These are phyloP conservation scores for Diversispora epigaea DNA, from an alignment of 192 early-diverging fungal genomes.

Conservation along the genomic window DNA sequence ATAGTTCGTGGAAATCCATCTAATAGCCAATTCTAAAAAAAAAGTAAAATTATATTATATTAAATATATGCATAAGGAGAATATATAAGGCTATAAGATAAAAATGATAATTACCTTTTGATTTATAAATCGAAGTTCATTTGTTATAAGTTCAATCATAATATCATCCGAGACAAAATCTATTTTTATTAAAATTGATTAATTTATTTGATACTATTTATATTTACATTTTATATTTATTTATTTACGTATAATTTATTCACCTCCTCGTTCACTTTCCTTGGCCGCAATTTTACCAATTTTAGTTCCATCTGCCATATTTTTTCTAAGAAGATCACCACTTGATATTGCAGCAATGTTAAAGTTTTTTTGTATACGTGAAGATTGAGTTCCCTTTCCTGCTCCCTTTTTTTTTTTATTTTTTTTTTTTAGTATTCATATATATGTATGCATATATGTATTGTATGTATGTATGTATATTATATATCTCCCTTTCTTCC, in stretches of 20 bases:
- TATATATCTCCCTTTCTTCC: neutral
- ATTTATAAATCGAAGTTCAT: conserved; percentile 55
- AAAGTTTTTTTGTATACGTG: conserved; percentile 68
- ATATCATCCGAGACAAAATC: conserved; percentile 73
- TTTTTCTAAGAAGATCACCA: conserved; percentile 83
- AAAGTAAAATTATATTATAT: conserved; percentile 40
- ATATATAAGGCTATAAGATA: neutral
- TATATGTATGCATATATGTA: neutral
- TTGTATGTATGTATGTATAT: neutral
- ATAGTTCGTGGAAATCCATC: conserved; percentile 92
- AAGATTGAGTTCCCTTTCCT: conserved; percentile 91
- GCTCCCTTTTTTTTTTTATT: conserved; percentile 53
- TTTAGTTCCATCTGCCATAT: conserved; percentile 68
- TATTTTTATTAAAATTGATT: neutral
- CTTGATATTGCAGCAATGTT: conserved; percentile 72
- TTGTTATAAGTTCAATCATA: conserved; percentile 61
- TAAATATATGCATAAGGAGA: conserved; percentile 1
- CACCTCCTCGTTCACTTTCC: conserved; percentile 48
- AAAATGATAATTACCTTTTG: conserved; percentile 41
- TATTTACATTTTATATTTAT: no score
- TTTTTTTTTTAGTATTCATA: neutral
- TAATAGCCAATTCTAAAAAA: conserved; percentile 72
- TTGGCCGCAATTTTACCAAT: conserved; percentile 60
- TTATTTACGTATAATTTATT: conserved; percentile 15
- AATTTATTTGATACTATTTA: no score